These are phyloP conservation scores for Phlebiopsis gigantea DNA, from an alignment of 768 basidiomycete species.

Conservation along the genomic window DNA sequence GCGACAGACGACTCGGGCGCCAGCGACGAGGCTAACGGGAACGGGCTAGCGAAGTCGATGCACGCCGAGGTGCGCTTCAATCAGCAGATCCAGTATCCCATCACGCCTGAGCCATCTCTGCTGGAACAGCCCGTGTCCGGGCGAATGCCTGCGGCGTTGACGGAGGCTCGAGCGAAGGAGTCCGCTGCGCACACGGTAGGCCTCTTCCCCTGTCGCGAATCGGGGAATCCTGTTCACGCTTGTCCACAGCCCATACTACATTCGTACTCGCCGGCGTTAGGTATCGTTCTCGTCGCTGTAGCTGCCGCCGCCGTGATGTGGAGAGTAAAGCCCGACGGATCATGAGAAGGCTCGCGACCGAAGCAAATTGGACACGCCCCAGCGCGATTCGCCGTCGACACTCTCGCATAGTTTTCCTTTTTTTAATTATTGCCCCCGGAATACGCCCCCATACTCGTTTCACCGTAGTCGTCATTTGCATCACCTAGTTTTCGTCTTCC, in stretches of 20 bases:
- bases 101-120: slow-evolving; percentile 26
- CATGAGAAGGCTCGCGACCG: slow-evolving; percentile 8
- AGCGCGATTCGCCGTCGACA: background rate
- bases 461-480: background rate
- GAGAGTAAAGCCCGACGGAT: slow-evolving; percentile 49
- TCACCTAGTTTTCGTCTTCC: background rate
- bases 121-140: slow-evolving; percentile 22
- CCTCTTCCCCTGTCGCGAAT: background rate
- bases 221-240: background rate
- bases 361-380: background rate
- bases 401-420: slow-evolving; percentile 2
- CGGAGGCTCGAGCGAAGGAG: slow-evolving; percentile 19
- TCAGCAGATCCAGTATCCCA: slow-evolving; percentile 20
- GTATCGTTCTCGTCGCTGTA: slow-evolving; percentile 59
- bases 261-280: slow-evolving; percentile 45
- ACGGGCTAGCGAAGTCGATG: slow-evolving; percentile 10
- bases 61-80: slow-evolving; percentile 12
- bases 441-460: background rate
- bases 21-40: slow-evolving; percentile 18
- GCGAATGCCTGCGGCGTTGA: slow-evolving; percentile 15
- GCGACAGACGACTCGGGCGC: slow-evolving; percentile 21
- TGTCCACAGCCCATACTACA: slow-evolving; percentile 21
- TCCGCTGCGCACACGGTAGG: slow-evolving; percentile 20
- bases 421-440: background rate
- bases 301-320: slow-evolving; percentile 71